These are phyloP conservation scores for Patellifolia procumbens DNA, from an alignment of 179 eudicot genomes.

Conservation along the genomic window DNA sequence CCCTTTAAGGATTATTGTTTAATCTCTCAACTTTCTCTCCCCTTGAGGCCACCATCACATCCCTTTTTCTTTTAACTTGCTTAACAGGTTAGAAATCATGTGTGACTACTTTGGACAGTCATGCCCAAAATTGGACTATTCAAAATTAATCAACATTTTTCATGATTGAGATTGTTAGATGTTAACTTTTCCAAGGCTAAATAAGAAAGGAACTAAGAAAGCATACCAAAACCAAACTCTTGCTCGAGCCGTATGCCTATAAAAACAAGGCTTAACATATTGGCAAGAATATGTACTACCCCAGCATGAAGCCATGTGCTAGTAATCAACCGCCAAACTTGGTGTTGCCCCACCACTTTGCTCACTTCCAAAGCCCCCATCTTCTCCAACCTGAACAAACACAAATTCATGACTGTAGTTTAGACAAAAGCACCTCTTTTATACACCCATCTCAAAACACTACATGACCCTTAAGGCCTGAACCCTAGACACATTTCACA, in stretches of 20 bases:
- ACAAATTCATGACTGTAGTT: not conserved
- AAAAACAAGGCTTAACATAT: slow-evolving; percentile 68
- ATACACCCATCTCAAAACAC: not conserved
- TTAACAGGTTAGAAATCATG: not conserved
- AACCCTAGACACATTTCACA: no score
- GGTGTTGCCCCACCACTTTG: slow-evolving; percentile 45
- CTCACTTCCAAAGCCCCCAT: slow-evolving; percentile 64
- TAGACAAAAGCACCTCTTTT: not conserved
- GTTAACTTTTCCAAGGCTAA: not conserved
- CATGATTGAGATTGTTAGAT: not conserved
- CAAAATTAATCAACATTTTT: no score
- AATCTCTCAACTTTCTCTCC: no score
- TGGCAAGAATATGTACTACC: slow-evolving; percentile 63
- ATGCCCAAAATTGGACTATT: not conserved
- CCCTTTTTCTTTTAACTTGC: not conserved
- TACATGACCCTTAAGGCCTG: no score
- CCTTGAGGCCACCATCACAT: no score
- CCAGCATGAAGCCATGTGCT: slow-evolving; percentile 90
- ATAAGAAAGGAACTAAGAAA: not conserved
- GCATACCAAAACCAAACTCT: slow-evolving; percentile 81
- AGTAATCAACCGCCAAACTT: slow-evolving; percentile 62
- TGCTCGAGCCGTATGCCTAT: slow-evolving; percentile 81
- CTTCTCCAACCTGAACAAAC: slow-evolving; percentile 44
- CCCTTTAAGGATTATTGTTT: not conserved
- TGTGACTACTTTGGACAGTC: no score